Evolutionary conservation across 2,329 filamentous ascomycete species (phyloP).

Genomic region (Knufia fluminis): DNA sequence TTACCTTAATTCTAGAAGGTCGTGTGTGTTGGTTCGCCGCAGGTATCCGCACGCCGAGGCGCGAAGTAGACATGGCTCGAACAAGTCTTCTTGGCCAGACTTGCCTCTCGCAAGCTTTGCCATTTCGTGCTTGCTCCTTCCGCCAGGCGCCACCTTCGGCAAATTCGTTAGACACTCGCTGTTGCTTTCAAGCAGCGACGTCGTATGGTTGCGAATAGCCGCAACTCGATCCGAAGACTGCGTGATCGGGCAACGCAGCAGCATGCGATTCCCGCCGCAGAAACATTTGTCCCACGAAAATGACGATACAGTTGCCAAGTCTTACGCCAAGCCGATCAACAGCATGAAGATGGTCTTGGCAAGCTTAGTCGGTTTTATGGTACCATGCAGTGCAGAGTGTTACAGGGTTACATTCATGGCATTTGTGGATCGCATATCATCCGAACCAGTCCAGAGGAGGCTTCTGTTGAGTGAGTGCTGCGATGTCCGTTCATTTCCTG

Average conservation of each 20-base stretch:
- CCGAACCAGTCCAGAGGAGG: neutral
- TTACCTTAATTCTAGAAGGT: neutral
- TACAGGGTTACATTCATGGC: too few species aligned
- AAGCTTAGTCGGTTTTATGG: neutral
- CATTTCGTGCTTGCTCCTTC: neutral
- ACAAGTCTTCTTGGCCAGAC: conserved; percentile 1
- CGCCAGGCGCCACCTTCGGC: neutral
- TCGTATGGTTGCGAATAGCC: too few species aligned
- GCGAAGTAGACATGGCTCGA: neutral
- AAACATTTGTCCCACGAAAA: neutral
- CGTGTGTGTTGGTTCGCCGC: neutral
- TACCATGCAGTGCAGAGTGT: too few species aligned
- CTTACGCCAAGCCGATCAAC: neutral
- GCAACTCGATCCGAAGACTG: too few species aligned
- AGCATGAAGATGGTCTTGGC: neutral
- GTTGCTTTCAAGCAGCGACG: too few species aligned
- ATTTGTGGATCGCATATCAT: too few species aligned
- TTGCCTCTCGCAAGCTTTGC: conserved; percentile 1
- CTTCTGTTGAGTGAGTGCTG: neutral
- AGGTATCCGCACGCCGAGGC: conserved; percentile 2
- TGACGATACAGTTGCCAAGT: neutral
- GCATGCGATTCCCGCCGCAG: too few species aligned
- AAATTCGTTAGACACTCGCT: too few species aligned
- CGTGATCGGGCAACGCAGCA: too few species aligned
- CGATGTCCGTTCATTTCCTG: neutral